phyloP scores from a whole-genome alignment of 1,284 basidiomycete genomes.

The Porogramme epimiltina region DNA sequence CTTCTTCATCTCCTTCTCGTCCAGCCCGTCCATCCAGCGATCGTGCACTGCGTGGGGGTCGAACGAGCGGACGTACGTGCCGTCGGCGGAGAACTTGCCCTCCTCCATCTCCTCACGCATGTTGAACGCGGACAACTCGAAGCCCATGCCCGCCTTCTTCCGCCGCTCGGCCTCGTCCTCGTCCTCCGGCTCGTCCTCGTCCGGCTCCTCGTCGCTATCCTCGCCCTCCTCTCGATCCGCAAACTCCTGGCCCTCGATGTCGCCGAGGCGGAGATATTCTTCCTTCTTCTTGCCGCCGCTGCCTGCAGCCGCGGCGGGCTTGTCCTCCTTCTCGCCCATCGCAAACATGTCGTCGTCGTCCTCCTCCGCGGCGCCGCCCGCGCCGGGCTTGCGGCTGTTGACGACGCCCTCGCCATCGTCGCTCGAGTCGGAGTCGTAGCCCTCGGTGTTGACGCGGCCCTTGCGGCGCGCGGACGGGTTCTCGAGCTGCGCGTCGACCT shows the following conservation, averaged over 20 bases:
- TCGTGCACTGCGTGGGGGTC: slow-evolving; percentile 94
- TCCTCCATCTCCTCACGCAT: slow-evolving; percentile 99
- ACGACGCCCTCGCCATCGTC: slow-evolving; percentile 93
- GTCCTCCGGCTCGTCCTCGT: slow-evolving; percentile 65
- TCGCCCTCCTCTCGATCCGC: slow-evolving; percentile 52
- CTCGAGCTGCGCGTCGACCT: slow-evolving; percentile 75
- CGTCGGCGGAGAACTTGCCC: slow-evolving; percentile 95
- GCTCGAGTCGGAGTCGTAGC: slow-evolving; percentile 93
- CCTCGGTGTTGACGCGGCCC: slow-evolving; percentile 79
- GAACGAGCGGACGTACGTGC: slow-evolving; percentile 83
- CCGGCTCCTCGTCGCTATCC: slow-evolving; percentile 42
- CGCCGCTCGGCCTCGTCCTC: slow-evolving; percentile 77
- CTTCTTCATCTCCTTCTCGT: slow-evolving; percentile 84
- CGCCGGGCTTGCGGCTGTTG: slow-evolving; percentile 64
- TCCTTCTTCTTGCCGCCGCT: slow-evolving; percentile 57
- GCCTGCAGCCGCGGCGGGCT: slow-evolving; percentile 43
- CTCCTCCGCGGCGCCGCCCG: slow-evolving; percentile 43
- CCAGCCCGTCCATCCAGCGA: slow-evolving; percentile 90
- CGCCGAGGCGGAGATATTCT: slow-evolving; percentile 82
- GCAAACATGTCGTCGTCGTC: slow-evolving; percentile 95
- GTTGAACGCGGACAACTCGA: slow-evolving; percentile 93
- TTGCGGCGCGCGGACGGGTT: slow-evolving; percentile 56
- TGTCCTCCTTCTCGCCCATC: slow-evolving; percentile 56
- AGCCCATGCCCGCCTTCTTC: slow-evolving; percentile 90
- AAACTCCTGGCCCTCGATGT: slow-evolving; percentile 96